phyloP scores from a whole-genome alignment of 2,329 filamentous ascomycete species.

The Fusarium stilboides region DNA sequence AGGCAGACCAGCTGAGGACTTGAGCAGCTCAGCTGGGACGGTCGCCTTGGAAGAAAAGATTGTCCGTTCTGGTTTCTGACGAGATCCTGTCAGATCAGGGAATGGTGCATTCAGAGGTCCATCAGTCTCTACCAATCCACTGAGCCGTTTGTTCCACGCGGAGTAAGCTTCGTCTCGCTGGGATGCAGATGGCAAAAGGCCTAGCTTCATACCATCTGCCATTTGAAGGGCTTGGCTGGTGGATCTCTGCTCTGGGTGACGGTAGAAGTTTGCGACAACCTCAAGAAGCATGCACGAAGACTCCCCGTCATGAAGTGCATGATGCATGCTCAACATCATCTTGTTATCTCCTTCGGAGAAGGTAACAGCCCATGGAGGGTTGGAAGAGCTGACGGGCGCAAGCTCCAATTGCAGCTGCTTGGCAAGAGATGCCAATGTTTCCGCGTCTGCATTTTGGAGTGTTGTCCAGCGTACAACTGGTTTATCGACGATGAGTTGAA shows the following conservation, averaged over 20 bases:
- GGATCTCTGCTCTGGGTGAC: neutral
- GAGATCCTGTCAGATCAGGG: conserved; percentile 22
- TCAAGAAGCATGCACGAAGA: conserved; percentile 6
- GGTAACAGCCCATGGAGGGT: conserved; percentile 21
- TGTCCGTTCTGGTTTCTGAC: conserved; percentile 26
- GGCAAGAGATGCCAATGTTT: neutral
- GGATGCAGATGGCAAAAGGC: neutral
- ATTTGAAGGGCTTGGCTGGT: neutral
- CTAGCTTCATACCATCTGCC: conserved; percentile 3
- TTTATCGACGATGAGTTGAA: conserved; percentile 9
- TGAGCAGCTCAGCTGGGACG: neutral
- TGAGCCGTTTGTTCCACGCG: neutral
- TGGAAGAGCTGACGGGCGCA: neutral
- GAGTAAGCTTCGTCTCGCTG: conserved; percentile 13
- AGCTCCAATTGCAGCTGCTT: conserved; percentile 13
- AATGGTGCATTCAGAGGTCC: conserved; percentile 12
- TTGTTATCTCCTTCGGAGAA: conserved; percentile 1
- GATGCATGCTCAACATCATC: conserved; percentile 36
- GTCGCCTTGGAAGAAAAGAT: neutral
- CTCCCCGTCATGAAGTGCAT: conserved; percentile 17
- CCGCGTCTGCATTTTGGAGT: neutral
- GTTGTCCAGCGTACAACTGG: conserved; percentile 12
- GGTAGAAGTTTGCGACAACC: conserved; percentile 16
- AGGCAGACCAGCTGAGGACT: neutral
- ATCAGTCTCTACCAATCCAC: neutral